Conservation (phyloP, 306 rosid species). For the Pachyrhizus erosus region DNA sequence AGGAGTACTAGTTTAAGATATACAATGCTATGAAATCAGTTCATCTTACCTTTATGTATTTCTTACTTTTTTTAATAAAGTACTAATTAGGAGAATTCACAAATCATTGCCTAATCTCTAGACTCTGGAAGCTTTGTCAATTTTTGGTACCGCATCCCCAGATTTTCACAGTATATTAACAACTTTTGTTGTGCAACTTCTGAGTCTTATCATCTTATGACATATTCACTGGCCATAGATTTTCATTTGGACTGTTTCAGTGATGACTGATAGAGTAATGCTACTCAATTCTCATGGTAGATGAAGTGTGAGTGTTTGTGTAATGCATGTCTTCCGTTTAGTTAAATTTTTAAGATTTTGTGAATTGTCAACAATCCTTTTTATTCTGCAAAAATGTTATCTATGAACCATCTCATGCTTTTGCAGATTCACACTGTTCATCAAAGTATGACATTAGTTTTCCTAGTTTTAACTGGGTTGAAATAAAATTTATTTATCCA, state of each 20-base stretch:
- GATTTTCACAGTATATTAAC: too few species aligned
- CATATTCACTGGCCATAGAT: not conserved
- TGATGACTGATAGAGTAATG: too few species aligned
- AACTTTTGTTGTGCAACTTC: not conserved
- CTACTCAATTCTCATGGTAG: too few species aligned
- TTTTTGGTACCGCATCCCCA: not conserved
- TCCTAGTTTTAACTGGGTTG: not conserved
- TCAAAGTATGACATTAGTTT: not conserved
- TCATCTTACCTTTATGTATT: not conserved
- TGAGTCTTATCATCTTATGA: not conserved
- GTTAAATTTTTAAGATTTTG: too few species aligned
- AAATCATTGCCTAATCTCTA: not conserved
- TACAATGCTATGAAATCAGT: not conserved
- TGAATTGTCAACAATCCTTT: too few species aligned
- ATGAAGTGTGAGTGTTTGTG: too few species aligned
- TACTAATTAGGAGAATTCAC: slow-evolving; percentile 11
- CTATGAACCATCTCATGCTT: too few species aligned
- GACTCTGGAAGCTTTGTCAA: not conserved
- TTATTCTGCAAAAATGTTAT: too few species aligned
- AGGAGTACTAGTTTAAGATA: not conserved
- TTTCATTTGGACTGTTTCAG: too few species aligned
- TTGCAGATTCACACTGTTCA: too few species aligned
- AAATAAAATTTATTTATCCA: not conserved
- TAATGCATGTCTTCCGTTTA: too few species aligned
- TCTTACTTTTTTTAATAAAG: not conserved